Evolutionary conservation across 176 grass and related monocot genomes (phyloP), one percentile per base, ranked within the genome.

Genomic region (bread wheat (Triticum aestivum)): DNA sequence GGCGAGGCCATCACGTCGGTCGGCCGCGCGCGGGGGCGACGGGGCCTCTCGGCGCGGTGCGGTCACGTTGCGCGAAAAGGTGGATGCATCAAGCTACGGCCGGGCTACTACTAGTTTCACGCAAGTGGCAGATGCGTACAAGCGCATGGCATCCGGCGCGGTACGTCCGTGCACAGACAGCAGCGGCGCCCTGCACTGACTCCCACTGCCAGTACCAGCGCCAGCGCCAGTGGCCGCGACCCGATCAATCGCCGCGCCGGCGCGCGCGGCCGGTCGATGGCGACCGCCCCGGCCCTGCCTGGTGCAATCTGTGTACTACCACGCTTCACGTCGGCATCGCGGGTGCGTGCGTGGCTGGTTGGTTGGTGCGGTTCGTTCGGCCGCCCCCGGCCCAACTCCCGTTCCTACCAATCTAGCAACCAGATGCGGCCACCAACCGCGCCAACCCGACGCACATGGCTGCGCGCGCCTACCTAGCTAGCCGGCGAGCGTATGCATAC

Each of bases 381-480:
- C 65, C 66, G 32, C 69, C 35, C 35, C 63, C 41, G 15, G 11
- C 63, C 83, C 89, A 87, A 77, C 89, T 15, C 15, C 51, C 81
- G 49, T 65, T 65, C 33, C 56, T 69, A 20, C 24, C 38, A 11
- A 26, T 41, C 75, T 11, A 81, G 12, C 69, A 45, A n/a, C n/a
- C 82, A 14, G 45, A 76, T 11, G 39, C 14, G 11, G 69, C 10
- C 81, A 91, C 81, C 85, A 81, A 91, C 85, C 82, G 76, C 76
- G 76, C 75, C 89, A 91, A 87, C 84, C 65, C 39, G 38, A 63
- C 3, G 81, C 89, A 87, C 89, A 91, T 91, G 89, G 39, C 82
- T 49, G 65, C 88, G 9, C 30, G 65, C 88, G 9, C 30, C 83
- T n/a, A 56, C 54, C 80, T 13, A 52, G 26, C 75, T 3, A 9